A percentile compares a stretch with the other conserved stretches of the same genome.
Evolutionary conservation across 495 filamentous ascomycete genomes (phyloP).

Genomic region (Penicillium fimorum): DNA sequence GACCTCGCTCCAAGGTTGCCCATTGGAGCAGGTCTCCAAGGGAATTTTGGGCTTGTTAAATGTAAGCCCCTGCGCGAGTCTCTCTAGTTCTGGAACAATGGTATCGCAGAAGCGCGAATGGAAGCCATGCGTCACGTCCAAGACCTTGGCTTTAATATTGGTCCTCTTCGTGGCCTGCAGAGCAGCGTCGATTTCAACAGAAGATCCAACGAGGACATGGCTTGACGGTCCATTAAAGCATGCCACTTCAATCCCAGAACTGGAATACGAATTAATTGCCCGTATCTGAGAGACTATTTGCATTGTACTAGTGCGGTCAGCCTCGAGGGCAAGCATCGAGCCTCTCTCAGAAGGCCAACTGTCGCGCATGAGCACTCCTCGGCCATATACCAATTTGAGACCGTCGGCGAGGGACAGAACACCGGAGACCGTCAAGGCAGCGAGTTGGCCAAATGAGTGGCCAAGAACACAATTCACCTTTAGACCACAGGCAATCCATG

Average conservation of each 20-base stretch:
- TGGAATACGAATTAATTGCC: no score
- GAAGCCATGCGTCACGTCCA: no score
- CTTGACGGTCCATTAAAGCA: no score
- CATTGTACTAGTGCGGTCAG: no score
- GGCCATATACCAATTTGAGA: slow-evolving; percentile 35
- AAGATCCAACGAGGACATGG: no score
- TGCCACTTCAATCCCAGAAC: no score
- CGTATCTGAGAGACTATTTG: no score
- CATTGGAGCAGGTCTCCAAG: not conserved
- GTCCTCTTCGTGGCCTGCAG: not conserved
- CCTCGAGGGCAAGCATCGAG: slow-evolving; percentile 45
- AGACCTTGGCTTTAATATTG: not conserved
- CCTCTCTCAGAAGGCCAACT: slow-evolving; percentile 43
- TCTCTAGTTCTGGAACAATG: no score
- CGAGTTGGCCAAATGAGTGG: slow-evolving; percentile 55
- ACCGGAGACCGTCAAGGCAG: slow-evolving; percentile 46
- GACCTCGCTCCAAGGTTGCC: not conserved
- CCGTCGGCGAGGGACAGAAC: slow-evolving; percentile 36
- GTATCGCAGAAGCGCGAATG: no score
- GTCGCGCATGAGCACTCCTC: slow-evolving; percentile 38
- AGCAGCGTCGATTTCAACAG: not conserved
- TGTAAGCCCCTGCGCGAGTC: no score
- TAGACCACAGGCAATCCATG: slow-evolving; percentile 52
- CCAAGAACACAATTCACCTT: slow-evolving; percentile 40
- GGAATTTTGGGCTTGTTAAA: no score